A percentile compares a stretch with the other conserved stretches of the same genome.
phyloP scores from a whole-genome alignment of 208 protist genomes.

The Trypanosoma lewisi region DNA sequence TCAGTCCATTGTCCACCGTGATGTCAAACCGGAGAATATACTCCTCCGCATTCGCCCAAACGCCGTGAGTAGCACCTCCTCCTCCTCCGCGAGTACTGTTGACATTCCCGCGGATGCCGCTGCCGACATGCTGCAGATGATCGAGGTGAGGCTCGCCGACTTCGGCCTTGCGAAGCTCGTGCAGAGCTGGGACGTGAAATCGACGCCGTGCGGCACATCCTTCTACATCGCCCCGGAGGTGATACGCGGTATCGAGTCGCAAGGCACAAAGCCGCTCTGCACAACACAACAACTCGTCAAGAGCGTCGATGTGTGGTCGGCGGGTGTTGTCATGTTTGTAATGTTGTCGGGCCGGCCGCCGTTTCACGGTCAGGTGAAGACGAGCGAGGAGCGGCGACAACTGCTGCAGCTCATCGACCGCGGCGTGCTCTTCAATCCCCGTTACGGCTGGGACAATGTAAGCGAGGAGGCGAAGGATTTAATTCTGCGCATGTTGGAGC shows the following conservation, averaged over 20 bases:
- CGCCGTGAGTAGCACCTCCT: too few relatives aligned
- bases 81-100: too few relatives aligned
- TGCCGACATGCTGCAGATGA: conserved; percentile 18
- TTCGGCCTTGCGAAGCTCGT: conserved; percentile 91
- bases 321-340: conserved; percentile 84
- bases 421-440: conserved; percentile 79
- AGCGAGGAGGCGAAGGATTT: conserved; percentile 83
- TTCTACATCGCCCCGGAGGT: conserved; percentile 91
- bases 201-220: conserved; percentile 85
- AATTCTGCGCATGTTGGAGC: conserved; percentile 73
- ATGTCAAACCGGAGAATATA: too few relatives aligned
- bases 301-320: conserved; percentile 88
- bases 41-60: too few relatives aligned
- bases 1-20: conserved; percentile 73
- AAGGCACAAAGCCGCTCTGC: conserved; percentile 76
- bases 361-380: conserved; percentile 84
- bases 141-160: conserved; percentile 82
- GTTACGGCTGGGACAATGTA: conserved; percentile 68
- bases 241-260: conserved; percentile 81
- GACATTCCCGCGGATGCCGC: too few relatives aligned
- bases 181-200: conserved; percentile 75
- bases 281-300: conserved; percentile 78
- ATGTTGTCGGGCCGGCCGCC: conserved; percentile 80
- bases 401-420: conserved; percentile 75
- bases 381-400: conserved; percentile 70